A percentile compares a stretch with the other conserved stretches of the same genome.
Conservation (phyloP, 2,329 filamentous ascomycete genomes). For the Fusarium metavorans region DNA sequence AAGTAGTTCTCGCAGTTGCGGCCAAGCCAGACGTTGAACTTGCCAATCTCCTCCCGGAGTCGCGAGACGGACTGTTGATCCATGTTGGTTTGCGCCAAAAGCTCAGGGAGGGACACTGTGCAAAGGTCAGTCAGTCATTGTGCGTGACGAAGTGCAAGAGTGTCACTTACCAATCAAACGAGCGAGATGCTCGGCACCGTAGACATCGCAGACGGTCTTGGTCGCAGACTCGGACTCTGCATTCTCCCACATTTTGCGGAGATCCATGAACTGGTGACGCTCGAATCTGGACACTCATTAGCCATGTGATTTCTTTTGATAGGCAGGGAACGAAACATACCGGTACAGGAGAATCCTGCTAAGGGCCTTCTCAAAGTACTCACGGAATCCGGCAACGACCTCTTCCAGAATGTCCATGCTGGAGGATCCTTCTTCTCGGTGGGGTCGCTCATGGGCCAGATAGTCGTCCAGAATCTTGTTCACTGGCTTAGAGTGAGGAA, state of each 20-base stretch:
- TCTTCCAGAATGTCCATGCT: constrained; percentile 91
- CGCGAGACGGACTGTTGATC: constrained; percentile 90
- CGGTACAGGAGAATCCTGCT: constrained; percentile 89
- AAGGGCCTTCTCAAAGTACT: constrained; percentile 94
- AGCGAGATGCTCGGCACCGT: constrained; percentile 91
- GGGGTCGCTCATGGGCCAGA: constrained; percentile 74
- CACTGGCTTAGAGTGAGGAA: constrained; percentile 83
- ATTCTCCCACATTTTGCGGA: constrained; percentile 77
- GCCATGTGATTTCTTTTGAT: neutral
- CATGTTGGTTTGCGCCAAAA: constrained; percentile 98
- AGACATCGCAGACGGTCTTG: constrained; percentile 82
- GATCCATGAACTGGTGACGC: constrained; percentile 85
- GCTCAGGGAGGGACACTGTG: constrained; percentile 87
- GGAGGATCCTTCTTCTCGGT: constrained; percentile 73
- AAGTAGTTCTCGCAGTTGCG: constrained; percentile 85
- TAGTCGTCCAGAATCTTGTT: constrained; percentile 86
- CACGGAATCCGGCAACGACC: constrained; percentile 84
- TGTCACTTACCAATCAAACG: constrained; percentile 81
- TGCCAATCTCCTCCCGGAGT: constrained; percentile 87
- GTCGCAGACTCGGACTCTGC: constrained; percentile 73
- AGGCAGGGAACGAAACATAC: constrained; percentile 53
- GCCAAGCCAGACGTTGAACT: constrained; percentile 87
- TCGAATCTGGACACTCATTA: constrained; percentile 76
- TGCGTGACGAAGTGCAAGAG: neutral
- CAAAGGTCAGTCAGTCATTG: constrained; percentile 9